Percentiles rank a stretch among this genome's conserved stretches.
Evolutionary conservation across 2,329 filamentous ascomycete genomes (phyloP).

Genomic region (Zymoseptoria ardabiliae): DNA sequence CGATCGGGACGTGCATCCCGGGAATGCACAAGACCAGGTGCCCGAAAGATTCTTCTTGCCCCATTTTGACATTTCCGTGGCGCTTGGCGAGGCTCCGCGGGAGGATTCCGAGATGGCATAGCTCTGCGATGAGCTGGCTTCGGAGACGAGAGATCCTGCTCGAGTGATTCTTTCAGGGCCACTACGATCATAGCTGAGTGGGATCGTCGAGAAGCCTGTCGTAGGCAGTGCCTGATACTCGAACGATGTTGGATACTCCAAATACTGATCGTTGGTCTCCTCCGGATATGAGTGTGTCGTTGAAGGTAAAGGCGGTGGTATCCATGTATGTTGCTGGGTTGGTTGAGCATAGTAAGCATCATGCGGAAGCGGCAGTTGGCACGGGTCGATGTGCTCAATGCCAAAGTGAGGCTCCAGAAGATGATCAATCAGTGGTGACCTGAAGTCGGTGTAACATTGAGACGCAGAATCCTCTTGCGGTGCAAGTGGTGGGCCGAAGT

Average conservation of each 20-base stretch:
- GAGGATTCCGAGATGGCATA: constrained; percentile 20
- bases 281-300: constrained; percentile 4
- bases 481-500: constrained; percentile 5
- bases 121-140: constrained; percentile 22
- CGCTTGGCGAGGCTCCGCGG: constrained; percentile 26
- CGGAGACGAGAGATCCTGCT: constrained; percentile 23
- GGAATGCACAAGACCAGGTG: constrained; percentile 53
- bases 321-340: constrained; percentile 8
- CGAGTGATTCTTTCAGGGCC: constrained; percentile 11
- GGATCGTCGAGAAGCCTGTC: constrained; percentile 7
- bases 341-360: constrained; percentile 9
- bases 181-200: constrained; percentile 10
- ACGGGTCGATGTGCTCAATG: neutral
- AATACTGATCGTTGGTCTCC: constrained; percentile 4
- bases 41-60: constrained; percentile 41
- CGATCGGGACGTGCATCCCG: constrained; percentile 52
- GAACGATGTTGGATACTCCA: constrained; percentile 11
- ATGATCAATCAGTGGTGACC: constrained; percentile 1
- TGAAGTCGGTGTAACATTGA: constrained; percentile 5
- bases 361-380: constrained; percentile 5
- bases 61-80: constrained; percentile 28
- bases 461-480: constrained; percentile 5
- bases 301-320: constrained; percentile 6
- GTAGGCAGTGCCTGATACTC: constrained; percentile 1
- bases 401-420: constrained; percentile 4